Evolutionary conservation across 352 stramenopile species (phyloP).

Genomic region (Thraustotheca clavata): DNA sequence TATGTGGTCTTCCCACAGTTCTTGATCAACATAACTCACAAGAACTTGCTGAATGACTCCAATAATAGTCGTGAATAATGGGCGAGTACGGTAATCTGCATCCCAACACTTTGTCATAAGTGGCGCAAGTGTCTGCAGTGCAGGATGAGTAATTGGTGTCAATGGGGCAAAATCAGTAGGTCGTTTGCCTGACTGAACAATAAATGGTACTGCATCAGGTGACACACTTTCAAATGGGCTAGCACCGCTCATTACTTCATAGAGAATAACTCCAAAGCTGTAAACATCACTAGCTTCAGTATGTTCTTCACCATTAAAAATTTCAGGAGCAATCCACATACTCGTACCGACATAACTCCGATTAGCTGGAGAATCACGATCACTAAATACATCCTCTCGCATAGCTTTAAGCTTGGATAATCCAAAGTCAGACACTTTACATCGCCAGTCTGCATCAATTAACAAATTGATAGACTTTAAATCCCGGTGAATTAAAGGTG

Average conservation of each 20-base stretch:
- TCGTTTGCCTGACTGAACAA: slow-evolving; percentile 68
- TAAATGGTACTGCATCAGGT: slow-evolving; percentile 70
- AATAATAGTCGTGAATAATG: slow-evolving; percentile 78
- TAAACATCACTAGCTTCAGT: slow-evolving; percentile 87
- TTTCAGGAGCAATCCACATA: slow-evolving; percentile 86
- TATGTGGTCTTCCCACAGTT: slow-evolving; percentile 79
- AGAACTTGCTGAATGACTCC: slow-evolving; percentile 59
- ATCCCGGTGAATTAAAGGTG: slow-evolving; percentile 84
- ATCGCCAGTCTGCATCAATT: slow-evolving; percentile 80
- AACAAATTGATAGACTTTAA: slow-evolving; percentile 87
- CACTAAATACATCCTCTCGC: slow-evolving; percentile 42
- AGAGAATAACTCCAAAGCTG: slow-evolving; percentile 79
- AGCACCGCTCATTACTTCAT: slow-evolving; percentile 51
- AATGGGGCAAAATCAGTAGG: slow-evolving; percentile 66
- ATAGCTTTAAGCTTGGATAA: slow-evolving; percentile 80
- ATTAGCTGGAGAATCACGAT: slow-evolving; percentile 4
- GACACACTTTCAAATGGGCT: slow-evolving; percentile 73
- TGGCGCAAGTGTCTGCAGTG: slow-evolving; percentile 53
- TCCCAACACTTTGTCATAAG: slow-evolving; percentile 80
- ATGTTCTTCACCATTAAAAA: slow-evolving; percentile 81
- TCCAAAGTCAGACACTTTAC: slow-evolving; percentile 87
- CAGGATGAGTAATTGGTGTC: slow-evolving; percentile 34
- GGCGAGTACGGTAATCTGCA: slow-evolving; percentile 49
- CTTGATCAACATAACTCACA: slow-evolving; percentile 52
- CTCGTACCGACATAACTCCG: slow-evolving; percentile 76